Percentiles rank a stretch among this genome's conserved stretches.
Evolutionary conservation across 768 basidiomycete genomes (phyloP).

Genomic region (Boletus tomentosulus): DNA sequence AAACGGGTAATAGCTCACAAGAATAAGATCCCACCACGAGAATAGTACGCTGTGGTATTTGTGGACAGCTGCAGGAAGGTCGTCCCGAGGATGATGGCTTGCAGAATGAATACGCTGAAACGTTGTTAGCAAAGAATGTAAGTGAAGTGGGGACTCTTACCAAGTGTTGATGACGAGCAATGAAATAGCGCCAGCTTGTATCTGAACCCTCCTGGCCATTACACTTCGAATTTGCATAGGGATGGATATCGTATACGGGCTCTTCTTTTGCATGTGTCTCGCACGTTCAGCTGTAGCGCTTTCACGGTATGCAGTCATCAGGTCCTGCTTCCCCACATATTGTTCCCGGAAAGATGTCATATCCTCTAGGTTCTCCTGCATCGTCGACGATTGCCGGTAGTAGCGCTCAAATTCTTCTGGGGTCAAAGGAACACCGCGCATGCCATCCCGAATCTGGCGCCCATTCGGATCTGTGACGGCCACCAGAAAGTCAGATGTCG

Average conservation of each 20-base stretch:
- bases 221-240: conserved; percentile 46
- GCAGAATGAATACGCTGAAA: conserved; percentile 37
- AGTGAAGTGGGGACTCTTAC: conserved; percentile 6
- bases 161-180: conserved; percentile 29
- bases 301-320: conserved; percentile 40
- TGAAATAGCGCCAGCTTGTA: conserved; percentile 38
- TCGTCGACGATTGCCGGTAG: conserved; percentile 40
- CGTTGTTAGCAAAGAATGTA: neutral
- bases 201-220: conserved; percentile 43
- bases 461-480: conserved; percentile 60
- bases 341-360: conserved; percentile 44
- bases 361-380: conserved; percentile 42
- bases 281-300: conserved; percentile 55
- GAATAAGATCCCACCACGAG: conserved; percentile 81
- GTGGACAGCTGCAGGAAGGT: conserved; percentile 43
- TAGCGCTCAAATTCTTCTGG: conserved; percentile 54
- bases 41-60: conserved; percentile 35
- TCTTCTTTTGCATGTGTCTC: conserved; percentile 39
- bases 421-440: conserved; percentile 36
- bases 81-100: conserved; percentile 34
- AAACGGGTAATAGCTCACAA: conserved; percentile 43
- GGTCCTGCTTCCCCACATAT: conserved; percentile 43
- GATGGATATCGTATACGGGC: conserved; percentile 48
- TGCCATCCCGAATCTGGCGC: conserved; percentile 42
- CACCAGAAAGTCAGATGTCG: conserved; percentile 60